Percentiles rank a stretch among this genome's conserved stretches.
Conservation (phyloP, 768 basidiomycete genomes). For the Kockovaella imperatae region DNA sequence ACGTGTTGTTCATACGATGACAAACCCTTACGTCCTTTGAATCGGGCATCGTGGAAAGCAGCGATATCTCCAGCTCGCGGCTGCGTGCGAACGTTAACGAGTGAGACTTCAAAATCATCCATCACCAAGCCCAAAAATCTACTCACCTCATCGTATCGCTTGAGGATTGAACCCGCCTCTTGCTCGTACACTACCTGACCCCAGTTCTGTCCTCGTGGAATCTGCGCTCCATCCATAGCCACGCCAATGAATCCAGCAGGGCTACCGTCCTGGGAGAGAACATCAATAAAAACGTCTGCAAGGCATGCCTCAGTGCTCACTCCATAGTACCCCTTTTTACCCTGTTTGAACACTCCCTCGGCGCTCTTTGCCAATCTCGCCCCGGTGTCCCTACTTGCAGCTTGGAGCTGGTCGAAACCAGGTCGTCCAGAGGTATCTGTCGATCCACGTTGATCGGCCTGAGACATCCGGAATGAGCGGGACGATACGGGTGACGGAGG, state of each 20-base stretch:
- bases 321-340: constrained; percentile 68
- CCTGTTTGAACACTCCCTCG: constrained; percentile 60
- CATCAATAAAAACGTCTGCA: constrained; percentile 1
- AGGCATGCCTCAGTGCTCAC: constrained; percentile 22
- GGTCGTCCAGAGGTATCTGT: constrained; percentile 12
- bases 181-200: constrained; percentile 74
- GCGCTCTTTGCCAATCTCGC: constrained; percentile 66
- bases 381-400: constrained; percentile 66
- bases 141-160: constrained; percentile 58
- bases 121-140: too few relatives aligned
- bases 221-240: constrained; percentile 55
- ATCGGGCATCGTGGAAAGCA: constrained; percentile 63
- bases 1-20: constrained; percentile 60
- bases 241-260: constrained; percentile 68
- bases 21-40: constrained; percentile 71
- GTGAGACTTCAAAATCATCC: too few relatives aligned
- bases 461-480: too few relatives aligned
- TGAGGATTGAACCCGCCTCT: constrained; percentile 58
- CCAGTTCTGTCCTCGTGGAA: constrained; percentile 46
- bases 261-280: constrained; percentile 57
- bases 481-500: too few relatives aligned
- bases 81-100: too few relatives aligned
- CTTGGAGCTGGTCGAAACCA: constrained; percentile 60
- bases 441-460: background rate
- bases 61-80: constrained; percentile 70